A percentile compares a stretch with the other conserved stretches of the same genome.
Conservation (phyloP, 306 rosid genomes). For the Begonia masoniana region DNA sequence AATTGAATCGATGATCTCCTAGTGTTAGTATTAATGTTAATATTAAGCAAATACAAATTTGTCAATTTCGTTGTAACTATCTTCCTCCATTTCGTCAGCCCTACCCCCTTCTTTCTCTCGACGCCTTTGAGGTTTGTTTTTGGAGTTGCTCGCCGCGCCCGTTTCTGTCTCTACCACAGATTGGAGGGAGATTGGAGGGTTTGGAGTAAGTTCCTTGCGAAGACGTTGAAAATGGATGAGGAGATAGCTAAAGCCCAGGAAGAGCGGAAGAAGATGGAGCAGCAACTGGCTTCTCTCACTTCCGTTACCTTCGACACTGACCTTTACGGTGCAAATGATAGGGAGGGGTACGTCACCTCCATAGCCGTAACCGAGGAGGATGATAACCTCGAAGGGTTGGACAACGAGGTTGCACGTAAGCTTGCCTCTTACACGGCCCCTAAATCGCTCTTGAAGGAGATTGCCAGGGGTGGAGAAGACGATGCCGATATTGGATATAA, state of each 20-base stretch:
- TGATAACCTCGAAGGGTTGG: conserved; percentile 34
- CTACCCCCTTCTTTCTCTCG: too few species aligned
- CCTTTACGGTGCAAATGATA: conserved; percentile 40
- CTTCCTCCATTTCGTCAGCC: too few species aligned
- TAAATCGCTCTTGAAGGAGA: conserved; percentile 42
- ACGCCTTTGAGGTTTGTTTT: too few species aligned
- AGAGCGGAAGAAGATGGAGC: conserved; percentile 53
- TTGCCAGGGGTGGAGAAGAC: conserved; percentile 31
- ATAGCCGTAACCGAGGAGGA: conserved; percentile 61
- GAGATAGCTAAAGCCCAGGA: conserved; percentile 88
- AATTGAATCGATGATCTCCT: too few species aligned
- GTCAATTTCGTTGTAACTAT: too few species aligned
- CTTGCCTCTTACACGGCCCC: conserved; percentile 57
- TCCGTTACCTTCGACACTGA: conserved; percentile 47
- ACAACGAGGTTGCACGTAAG: conserved; percentile 39
- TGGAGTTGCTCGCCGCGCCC: background rate
- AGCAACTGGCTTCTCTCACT: conserved; percentile 46
- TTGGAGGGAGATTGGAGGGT: too few species aligned
- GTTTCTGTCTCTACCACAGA: background rate
- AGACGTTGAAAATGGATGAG: conserved; percentile 18
- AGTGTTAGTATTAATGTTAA: too few species aligned
- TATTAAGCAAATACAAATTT: too few species aligned
- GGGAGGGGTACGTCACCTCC: conserved; percentile 35
- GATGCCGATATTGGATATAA: conserved; percentile 34
- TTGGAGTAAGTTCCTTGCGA: background rate